Conservation (phyloP, 371 early-diverging fungal species). For the Rhizopus stolonifer region DNA sequence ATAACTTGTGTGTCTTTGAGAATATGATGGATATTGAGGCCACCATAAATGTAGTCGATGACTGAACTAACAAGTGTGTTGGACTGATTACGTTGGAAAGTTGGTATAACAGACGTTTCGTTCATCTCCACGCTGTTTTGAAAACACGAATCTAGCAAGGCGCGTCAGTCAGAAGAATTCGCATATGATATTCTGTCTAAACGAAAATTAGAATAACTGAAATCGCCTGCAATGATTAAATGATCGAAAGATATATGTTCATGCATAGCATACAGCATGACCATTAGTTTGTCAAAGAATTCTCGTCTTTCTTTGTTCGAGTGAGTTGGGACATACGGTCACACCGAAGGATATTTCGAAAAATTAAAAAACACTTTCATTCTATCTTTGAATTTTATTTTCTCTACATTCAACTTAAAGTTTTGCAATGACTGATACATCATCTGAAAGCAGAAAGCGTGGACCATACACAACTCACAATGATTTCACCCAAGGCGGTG, state of each 20-base stretch:
- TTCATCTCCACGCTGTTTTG: not conserved
- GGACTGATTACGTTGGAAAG: not conserved
- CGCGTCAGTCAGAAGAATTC: not conserved
- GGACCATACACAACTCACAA: too few relatives aligned
- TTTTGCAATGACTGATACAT: too few relatives aligned
- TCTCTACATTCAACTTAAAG: too few relatives aligned
- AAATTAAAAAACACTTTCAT: too few relatives aligned
- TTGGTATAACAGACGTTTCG: not conserved
- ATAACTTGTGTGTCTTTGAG: not conserved
- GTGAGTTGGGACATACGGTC: not conserved
- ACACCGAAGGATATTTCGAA: too few relatives aligned
- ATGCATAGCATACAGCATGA: not conserved
- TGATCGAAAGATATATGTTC: not conserved
- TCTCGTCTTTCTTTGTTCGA: not conserved
- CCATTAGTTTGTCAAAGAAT: not conserved
- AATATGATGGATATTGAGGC: not conserved
- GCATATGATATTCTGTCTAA: not conserved
- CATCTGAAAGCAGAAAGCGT: too few relatives aligned
- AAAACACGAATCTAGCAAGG: not conserved
- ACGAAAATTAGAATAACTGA: slow-evolving; percentile 3
- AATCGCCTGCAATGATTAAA: slow-evolving; percentile 6
- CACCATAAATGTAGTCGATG: slow-evolving; percentile 5
- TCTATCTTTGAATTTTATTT: too few relatives aligned
- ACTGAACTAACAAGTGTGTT: not conserved
- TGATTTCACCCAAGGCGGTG: too few relatives aligned